phyloP scores from a whole-genome alignment of 305 asterid genomes.

The Solanum hybrid region DNA sequence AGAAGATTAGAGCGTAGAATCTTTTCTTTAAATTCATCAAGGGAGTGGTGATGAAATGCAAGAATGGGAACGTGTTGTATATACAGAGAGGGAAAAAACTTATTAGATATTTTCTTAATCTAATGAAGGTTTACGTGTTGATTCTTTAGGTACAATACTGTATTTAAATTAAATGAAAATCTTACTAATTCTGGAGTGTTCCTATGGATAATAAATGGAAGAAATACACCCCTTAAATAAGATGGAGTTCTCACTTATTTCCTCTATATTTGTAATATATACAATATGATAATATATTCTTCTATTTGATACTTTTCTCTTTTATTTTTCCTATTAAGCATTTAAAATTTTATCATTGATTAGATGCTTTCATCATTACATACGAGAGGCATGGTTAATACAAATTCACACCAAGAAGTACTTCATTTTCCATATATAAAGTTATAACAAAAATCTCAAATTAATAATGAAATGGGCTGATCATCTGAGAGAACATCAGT shows the following conservation, averaged over 20 bases:
- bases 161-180: not conserved
- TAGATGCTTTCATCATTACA: not conserved
- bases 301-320: no score
- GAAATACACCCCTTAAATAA: not conserved
- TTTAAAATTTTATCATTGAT: no score
- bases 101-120: no score
- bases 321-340: not conserved
- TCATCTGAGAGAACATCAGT: not conserved
- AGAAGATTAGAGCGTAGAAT: no score
- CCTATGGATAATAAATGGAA: not conserved
- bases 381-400: not conserved
- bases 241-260: no score
- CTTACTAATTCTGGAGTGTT: not conserved
- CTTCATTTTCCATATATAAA: no score
- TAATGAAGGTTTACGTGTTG: not conserved
- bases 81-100: no score
- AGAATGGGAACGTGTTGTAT: no score
- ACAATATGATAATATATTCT: not conserved
- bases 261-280: not conserved
- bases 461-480: not conserved
- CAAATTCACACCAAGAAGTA: not conserved
- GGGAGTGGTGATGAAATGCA: no score
- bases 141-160: not conserved
- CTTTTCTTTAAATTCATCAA: no score
- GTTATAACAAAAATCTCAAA: no score